Base-by-base conservation (phyloP, 2,329 filamentous ascomycete species). In the Rhynchosporium agropyri region DNA sequence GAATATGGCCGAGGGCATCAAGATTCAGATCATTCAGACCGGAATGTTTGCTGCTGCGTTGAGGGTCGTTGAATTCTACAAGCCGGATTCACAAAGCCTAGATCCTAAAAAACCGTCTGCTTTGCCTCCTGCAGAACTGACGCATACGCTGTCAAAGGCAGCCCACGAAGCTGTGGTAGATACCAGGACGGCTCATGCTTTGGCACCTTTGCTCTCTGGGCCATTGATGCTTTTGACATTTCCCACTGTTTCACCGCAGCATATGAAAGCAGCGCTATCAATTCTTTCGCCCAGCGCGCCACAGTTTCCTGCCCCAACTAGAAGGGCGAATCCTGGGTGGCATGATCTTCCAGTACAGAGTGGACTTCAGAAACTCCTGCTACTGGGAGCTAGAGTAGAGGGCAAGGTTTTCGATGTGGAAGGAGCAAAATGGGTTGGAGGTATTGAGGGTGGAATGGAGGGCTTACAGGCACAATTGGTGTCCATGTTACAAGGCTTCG, bases 31-130 rank as follows among this genome's bases (percentile, higher is more conserved):
- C 31, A 80, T 99, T 61, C 89, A 95, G 74, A 95, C 91, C 13
- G 90, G 91, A 73, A 96, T 99, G 73, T 91, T 99, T 74, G 88
- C 89, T 68, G 86, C 91, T 20, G 93, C 94, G 1, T 80, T 98
- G 65, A 89, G 89, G 68, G 85, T 98, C 58, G 88, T 93, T 65
- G 94, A 98, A 74, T 96, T 92, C 77, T 96, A 85, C 74, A 84
- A 84, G 74, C 83, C 81, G 66, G 77, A 77, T 45, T 75, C 69
- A 3, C 76, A 79, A 20, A 69, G 74, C 4, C 71, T 66, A 10
- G 63, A 68, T 60, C 64, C 68, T 12, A 69, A 59, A 33, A 55
- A 69, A 54, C 65, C 69, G 40, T 45, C 64, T 45, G 67, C 61
- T 60, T 71, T 63, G 64, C 70, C 59, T 3, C 68, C 68, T 63